These are phyloP conservation scores for Bodo saltans DNA, from an alignment of 78 protist species.

Conservation along the genomic window DNA sequence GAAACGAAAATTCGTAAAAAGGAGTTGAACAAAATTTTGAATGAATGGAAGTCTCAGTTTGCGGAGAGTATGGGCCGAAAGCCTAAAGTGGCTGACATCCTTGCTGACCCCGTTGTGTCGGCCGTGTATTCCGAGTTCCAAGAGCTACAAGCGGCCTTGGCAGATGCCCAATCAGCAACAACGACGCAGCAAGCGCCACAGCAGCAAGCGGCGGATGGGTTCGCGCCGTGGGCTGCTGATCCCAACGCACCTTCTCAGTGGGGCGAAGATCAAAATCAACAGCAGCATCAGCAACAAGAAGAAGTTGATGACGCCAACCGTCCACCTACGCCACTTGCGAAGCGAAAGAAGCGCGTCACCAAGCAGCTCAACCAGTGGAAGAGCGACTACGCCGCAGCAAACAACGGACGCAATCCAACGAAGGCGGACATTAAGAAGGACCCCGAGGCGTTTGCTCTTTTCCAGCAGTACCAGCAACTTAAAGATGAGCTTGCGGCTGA, in stretches of 20 bases:
- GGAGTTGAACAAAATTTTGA: not conserved
- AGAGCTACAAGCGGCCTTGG: no score
- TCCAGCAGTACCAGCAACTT: not conserved
- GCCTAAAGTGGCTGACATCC: not conserved
- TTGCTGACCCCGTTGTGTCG: not conserved
- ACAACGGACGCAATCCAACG: not conserved
- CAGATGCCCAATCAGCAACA: no score
- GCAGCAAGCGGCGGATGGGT: no score
- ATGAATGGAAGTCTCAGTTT: not conserved
- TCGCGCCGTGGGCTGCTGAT: no score
- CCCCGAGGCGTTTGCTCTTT: not conserved
- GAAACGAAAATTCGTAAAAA: not conserved
- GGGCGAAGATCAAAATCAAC: no score
- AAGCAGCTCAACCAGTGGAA: not conserved
- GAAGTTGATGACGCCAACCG: no score
- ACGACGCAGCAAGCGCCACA: no score
- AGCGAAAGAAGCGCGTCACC: not conserved
- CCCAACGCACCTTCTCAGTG: no score
- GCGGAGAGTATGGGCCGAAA: not conserved
- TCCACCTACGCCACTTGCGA: not conserved
- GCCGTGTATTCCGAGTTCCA: not conserved
- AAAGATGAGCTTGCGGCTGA: no score
- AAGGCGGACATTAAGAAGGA: not conserved
- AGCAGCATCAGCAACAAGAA: no score
- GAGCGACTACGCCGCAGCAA: not conserved